These are phyloP conservation scores for Malus fusca DNA, from an alignment of 306 rosid species.

Conservation along the genomic window DNA sequence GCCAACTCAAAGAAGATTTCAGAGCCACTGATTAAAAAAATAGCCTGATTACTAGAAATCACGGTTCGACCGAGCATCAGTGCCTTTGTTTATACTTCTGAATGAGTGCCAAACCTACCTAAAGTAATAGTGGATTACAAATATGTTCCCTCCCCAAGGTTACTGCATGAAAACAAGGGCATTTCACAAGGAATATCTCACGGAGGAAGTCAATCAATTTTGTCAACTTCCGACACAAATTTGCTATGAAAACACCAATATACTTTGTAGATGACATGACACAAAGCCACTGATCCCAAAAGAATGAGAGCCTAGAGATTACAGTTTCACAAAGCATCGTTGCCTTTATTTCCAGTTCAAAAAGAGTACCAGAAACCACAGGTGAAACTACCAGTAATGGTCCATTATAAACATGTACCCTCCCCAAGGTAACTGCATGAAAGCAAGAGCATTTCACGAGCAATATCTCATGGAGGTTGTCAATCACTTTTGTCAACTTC, in stretches of 20 bases:
- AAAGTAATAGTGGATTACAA: not conserved
- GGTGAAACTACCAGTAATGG: not conserved
- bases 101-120: not conserved
- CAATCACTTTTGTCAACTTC: constrained; percentile 16
- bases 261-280: constrained; percentile 55
- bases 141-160: not conserved
- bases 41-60: not conserved
- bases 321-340: not conserved
- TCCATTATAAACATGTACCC: not conserved
- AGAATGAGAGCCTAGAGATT: not conserved
- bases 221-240: constrained; percentile 32
- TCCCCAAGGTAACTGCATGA: constrained; percentile 10
- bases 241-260: constrained; percentile 25
- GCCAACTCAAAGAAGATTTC: not conserved
- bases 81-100: not conserved
- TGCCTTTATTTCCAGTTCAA: too few species aligned
- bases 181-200: not conserved
- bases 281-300: not conserved
- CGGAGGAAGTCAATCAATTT: constrained; percentile 1
- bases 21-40: too few species aligned
- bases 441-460: not conserved
- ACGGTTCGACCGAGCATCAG: too few species aligned
- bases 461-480: not conserved
- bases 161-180: not conserved
- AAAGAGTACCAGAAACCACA: not conserved